These are phyloP conservation scores for Rosa lucieae DNA, from an alignment of 306 rosid genomes.

Conservation along the genomic window DNA sequence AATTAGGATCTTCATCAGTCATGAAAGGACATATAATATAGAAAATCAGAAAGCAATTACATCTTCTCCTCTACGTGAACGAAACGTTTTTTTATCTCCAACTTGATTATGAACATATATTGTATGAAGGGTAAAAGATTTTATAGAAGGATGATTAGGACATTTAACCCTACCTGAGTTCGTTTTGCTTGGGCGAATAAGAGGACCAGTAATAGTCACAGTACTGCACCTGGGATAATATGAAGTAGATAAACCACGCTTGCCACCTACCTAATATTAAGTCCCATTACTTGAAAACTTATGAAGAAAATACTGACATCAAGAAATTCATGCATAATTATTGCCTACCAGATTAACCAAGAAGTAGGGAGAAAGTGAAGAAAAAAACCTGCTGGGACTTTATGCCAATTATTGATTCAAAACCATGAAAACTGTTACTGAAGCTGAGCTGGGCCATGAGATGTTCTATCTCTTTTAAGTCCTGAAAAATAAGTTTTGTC, in stretches of 20 bases:
- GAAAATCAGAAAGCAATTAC: background rate
- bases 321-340: background rate
- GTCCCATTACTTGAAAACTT: background rate
- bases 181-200: background rate
- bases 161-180: constrained; percentile 9
- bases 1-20: background rate
- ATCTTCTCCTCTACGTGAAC: too few species aligned
- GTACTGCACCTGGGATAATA: background rate
- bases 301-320: background rate
- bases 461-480: background rate
- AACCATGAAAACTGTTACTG: background rate
- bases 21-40: too few species aligned
- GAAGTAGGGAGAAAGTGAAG: background rate
- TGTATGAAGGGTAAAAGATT: background rate
- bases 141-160: background rate
- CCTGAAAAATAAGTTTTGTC: background rate
- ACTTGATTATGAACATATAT: background rate
- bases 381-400: constrained; percentile 12
- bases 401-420: background rate
- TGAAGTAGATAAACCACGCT: constrained; percentile 6
- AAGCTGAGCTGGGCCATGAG: background rate
- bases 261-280: constrained; percentile 8
- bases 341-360: background rate
- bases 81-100: background rate
- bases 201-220: background rate